phyloP scores from a whole-genome alignment of 192 early-diverging fungal species.

The Backusella sp. region DNA sequence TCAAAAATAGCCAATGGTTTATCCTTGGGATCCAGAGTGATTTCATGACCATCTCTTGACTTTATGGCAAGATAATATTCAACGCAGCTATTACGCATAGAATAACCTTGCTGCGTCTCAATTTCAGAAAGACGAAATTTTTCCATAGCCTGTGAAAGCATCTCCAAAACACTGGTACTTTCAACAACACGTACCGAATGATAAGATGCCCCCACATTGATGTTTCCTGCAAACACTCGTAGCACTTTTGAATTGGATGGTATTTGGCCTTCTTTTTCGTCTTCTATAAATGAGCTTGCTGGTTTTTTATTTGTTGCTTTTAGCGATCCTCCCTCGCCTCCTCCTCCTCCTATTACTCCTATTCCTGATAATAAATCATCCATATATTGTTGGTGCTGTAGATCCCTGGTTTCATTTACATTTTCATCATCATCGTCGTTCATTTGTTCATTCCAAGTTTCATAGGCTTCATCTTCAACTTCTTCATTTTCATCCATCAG shows the following conservation, averaged over 20 bases:
- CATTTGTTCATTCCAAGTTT: constrained; percentile 41
- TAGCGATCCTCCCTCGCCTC: not conserved
- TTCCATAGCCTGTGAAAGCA: constrained; percentile 47
- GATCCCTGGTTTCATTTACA: constrained; percentile 31
- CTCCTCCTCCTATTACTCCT: not conserved
- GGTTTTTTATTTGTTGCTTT: not conserved
- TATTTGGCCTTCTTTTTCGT: constrained; percentile 2
- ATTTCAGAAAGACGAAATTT: constrained; percentile 50
- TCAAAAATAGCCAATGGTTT: constrained; percentile 49
- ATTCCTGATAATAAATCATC: not conserved
- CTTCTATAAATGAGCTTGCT: not conserved
- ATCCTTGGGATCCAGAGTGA: constrained; percentile 38
- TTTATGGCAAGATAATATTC: constrained; percentile 53
- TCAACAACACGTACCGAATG: constrained; percentile 47
- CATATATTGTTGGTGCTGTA: constrained; percentile 2
- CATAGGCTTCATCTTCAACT: constrained; percentile 41
- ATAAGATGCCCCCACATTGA: constrained; percentile 49
- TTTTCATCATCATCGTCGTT: constrained; percentile 23
- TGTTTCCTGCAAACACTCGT: constrained; percentile 54
- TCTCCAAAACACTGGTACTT: constrained; percentile 38
- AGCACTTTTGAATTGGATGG: constrained; percentile 30
- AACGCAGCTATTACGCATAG: constrained; percentile 21
- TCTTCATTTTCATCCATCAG: constrained; percentile 24
- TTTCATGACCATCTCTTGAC: constrained; percentile 44
- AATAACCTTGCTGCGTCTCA: constrained; percentile 34